phyloP scores from a whole-genome alignment of 176 grass and related monocot species.

The Oryza officinalis region DNA sequence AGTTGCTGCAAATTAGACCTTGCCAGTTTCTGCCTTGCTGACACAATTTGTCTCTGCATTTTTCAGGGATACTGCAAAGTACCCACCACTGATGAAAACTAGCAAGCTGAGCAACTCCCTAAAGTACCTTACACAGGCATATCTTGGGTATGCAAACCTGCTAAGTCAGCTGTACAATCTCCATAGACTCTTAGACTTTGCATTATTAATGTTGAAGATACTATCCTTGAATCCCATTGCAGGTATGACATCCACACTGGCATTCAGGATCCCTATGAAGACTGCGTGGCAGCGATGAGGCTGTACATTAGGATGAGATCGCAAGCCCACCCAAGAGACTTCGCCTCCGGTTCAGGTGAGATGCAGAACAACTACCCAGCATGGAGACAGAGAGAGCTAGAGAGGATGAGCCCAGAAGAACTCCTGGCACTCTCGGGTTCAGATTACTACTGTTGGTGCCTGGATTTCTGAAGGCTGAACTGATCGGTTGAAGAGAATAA shows the following conservation, averaged over 20 bases:
- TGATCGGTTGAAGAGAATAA: constrained; percentile 39
- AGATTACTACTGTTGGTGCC: constrained; percentile 93
- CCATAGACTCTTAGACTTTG: background rate
- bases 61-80: constrained; percentile 70
- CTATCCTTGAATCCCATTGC: constrained; percentile 10
- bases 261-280: constrained; percentile 73
- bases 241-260: constrained; percentile 86
- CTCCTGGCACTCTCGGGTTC: constrained; percentile 75
- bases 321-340: constrained; percentile 61
- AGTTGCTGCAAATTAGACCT: background rate
- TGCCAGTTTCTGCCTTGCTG: background rate
- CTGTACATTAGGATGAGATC: constrained; percentile 73
- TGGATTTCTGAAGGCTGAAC: constrained; percentile 59
- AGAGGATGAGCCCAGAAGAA: constrained; percentile 86
- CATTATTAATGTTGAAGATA: background rate
- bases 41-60: constrained; percentile 5
- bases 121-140: constrained; percentile 83
- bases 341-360: constrained; percentile 62
- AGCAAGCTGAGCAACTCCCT: constrained; percentile 91
- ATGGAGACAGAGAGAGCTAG: constrained; percentile 81
- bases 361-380: constrained; percentile 64
- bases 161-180: background rate
- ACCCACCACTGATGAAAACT: constrained; percentile 93
- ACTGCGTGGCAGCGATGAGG: constrained; percentile 74
- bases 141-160: constrained; percentile 71